phyloP scores from a whole-genome alignment of 495 filamentous ascomycete species.

The Talaromyces ruber region DNA sequence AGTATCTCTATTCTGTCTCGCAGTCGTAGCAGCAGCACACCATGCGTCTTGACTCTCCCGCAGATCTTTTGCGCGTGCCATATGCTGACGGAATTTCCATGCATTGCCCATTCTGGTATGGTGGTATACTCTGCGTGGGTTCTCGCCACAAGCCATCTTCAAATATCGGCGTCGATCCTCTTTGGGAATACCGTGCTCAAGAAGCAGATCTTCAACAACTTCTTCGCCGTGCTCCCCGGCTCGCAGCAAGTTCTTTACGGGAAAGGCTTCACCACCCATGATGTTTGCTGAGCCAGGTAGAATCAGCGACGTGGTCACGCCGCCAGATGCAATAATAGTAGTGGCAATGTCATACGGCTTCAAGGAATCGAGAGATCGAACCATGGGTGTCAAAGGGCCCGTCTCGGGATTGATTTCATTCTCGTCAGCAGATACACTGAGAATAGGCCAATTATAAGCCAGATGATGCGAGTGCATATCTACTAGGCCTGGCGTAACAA shows the following conservation, averaged over 20 bases:
- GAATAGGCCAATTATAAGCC: slow-evolving; percentile 12
- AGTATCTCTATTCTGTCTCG: slow-evolving; percentile 13
- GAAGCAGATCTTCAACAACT: slow-evolving; percentile 39
- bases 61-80: slow-evolving; percentile 45
- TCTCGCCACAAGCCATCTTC: slow-evolving; percentile 69
- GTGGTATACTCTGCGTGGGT: slow-evolving; percentile 29
- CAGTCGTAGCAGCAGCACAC: slow-evolving; percentile 42
- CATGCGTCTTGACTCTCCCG: slow-evolving; percentile 49
- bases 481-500: slow-evolving; percentile 53
- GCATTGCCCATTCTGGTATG: slow-evolving; percentile 48
- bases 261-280: slow-evolving; percentile 58
- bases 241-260: slow-evolving; percentile 52
- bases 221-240: slow-evolving; percentile 40
- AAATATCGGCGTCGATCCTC: slow-evolving; percentile 43
- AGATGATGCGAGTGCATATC: slow-evolving; percentile 57
- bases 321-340: slow-evolving; percentile 55
- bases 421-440: slow-evolving; percentile 15
- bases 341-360: slow-evolving; percentile 47
- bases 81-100: slow-evolving; percentile 54
- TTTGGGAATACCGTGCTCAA: slow-evolving; percentile 32
- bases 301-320: slow-evolving; percentile 58
- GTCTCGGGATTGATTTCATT: slow-evolving; percentile 13
- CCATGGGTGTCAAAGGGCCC: slow-evolving; percentile 43
- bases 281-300: slow-evolving; percentile 58
- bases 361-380: slow-evolving; percentile 48